Evolutionary conservation across 768 basidiomycete species (phyloP), one percentile per base, ranked within the genome.

Genomic region (Russula griseocarnosa): DNA sequence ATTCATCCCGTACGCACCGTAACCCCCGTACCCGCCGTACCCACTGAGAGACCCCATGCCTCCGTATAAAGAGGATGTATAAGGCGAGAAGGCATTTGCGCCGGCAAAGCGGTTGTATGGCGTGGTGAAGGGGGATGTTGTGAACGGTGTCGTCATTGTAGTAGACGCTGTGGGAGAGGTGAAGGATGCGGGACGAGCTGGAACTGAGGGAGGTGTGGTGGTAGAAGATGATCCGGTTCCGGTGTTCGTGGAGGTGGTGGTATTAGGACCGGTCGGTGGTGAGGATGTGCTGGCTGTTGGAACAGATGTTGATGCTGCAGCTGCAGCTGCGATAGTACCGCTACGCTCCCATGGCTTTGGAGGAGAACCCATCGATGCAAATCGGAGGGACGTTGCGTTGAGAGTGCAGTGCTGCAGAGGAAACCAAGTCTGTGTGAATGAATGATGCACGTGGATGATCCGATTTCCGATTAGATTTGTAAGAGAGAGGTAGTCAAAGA

Each of bases 281-380:
- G 89, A 73, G 0, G 85, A 71, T 22, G 90, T 87, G 52, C 87
- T 78, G 18, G 84, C 78, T 26, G 88, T 86, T 7, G 90, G 72
- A 8, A 80, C 81, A 14, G 74, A 70, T 5, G 74, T 65, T 10
- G 68, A 32, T 1, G 70, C 68, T 5, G 71, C 51, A 9, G 71
- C 61, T 13, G 70, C 51, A 26, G 68, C 59, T 2, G 54, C 26
- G 72, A 51, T 34, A 76, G 60, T 42, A 78, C 70, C 32, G 77
- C 70, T 52, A 77, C 85, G 82, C 74, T 94, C 92, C 92, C 92
- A 94, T 68, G 92, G 92, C 73, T 93, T 94, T 72, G 91, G 92
- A 54, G 92, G 92, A 24, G 91, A 90, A 42, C 82, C 84, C 90
- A 92, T 92, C 47, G 73, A 0, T 69, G 9, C 74, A 62, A 50